Conservation (phyloP, 805 yeast genomes). For the Yarrowia divulgata region DNA sequence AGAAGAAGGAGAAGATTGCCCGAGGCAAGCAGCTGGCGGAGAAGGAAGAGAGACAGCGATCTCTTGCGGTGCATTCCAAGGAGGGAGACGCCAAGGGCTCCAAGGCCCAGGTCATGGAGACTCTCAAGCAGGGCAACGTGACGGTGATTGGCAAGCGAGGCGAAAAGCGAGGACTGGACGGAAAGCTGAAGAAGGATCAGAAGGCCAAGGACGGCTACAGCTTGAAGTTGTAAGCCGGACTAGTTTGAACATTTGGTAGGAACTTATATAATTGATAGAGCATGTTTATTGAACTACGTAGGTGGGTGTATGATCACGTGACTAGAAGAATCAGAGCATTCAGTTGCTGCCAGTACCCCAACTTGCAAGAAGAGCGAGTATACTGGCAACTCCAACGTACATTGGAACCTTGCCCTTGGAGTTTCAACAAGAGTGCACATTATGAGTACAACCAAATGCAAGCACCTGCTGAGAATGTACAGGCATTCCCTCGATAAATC, state of each 20-base stretch:
- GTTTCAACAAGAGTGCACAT: too few species aligned
- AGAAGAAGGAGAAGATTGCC: conserved; percentile 86
- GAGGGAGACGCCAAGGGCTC: conserved; percentile 57
- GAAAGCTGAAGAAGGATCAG: conserved; percentile 62
- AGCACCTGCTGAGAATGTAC: too few species aligned
- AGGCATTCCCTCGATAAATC: too few species aligned
- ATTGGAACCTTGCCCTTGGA: background rate
- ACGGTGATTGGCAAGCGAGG: conserved; percentile 81
- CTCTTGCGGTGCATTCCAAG: conserved; percentile 45
- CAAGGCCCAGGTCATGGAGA: conserved; percentile 69
- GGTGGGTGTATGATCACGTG: background rate
- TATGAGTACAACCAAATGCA: too few species aligned
- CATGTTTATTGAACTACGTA: background rate
- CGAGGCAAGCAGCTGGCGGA: conserved; percentile 61
- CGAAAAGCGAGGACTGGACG: conserved; percentile 73
- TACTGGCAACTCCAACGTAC: too few species aligned
- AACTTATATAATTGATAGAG: conserved; percentile 9
- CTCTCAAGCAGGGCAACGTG: conserved; percentile 77
- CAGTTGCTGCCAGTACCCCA: too few species aligned
- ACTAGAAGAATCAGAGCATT: too few species aligned
- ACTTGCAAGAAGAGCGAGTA: too few species aligned
- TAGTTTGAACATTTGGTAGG: too few species aligned
- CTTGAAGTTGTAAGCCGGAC: conserved; percentile 1
- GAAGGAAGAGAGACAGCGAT: conserved; percentile 49
- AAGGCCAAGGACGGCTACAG: conserved; percentile 43